Evolutionary conservation across 2,329 filamentous ascomycete species (phyloP).

Genomic region (Acarospora socialis): DNA sequence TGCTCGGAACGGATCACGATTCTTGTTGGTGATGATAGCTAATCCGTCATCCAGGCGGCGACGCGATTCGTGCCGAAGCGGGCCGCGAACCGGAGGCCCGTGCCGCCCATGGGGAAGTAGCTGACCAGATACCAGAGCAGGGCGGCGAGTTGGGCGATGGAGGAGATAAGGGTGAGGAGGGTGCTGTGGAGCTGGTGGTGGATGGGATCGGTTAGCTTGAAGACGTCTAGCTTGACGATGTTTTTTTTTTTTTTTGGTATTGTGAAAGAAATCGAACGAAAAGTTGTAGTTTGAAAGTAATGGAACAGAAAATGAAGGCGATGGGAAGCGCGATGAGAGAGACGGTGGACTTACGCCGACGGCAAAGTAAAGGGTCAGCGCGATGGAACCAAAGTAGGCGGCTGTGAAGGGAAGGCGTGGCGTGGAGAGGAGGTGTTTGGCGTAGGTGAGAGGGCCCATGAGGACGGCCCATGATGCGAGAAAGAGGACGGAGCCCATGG

Average conservation of each 20-base stretch:
- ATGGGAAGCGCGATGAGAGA: slow-evolving; percentile 4
- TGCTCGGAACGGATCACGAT: too few species aligned
- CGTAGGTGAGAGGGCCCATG: slow-evolving; percentile 78
- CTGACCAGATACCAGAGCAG: slow-evolving; percentile 88
- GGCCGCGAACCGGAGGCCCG: slow-evolving; percentile 72
- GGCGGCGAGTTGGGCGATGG: slow-evolving; percentile 68
- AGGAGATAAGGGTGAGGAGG: slow-evolving; percentile 69
- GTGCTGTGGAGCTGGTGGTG: slow-evolving; percentile 59
- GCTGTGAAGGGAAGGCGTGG: slow-evolving; percentile 82
- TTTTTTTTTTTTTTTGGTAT: too few species aligned
- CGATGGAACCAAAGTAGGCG: slow-evolving; percentile 88
- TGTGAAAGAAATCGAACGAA: background rate
- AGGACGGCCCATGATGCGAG: slow-evolving; percentile 83
- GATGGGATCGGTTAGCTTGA: slow-evolving; percentile 1
- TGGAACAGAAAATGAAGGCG: slow-evolving; percentile 8
- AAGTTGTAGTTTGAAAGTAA: slow-evolving; percentile 3
- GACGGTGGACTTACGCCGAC: slow-evolving; percentile 57
- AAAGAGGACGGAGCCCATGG: slow-evolving; percentile 80
- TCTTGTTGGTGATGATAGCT: too few species aligned
- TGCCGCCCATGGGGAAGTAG: slow-evolving; percentile 95
- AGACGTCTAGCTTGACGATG: background rate
- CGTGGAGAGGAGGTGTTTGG: slow-evolving; percentile 69
- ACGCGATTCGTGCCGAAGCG: slow-evolving; percentile 74
- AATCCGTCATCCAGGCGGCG: slow-evolving; percentile 76
- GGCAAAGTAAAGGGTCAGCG: slow-evolving; percentile 79